Conservation (phyloP, 257 asterid species). For the Capsicum pubescens region DNA sequence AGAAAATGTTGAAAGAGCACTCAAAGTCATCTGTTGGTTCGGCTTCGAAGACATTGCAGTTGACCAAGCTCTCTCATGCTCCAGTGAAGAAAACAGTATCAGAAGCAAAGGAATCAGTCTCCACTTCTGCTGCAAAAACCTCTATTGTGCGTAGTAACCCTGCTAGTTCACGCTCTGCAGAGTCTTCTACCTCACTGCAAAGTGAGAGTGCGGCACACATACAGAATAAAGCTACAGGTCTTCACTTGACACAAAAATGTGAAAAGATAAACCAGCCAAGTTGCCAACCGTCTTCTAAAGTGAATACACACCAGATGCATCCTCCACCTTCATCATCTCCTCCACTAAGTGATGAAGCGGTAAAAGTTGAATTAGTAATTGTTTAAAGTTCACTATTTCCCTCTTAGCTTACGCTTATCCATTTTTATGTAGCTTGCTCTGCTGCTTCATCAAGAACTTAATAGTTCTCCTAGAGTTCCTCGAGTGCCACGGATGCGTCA, state of each 20-base stretch:
- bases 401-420: constrained; percentile 27
- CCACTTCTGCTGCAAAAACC: constrained; percentile 53
- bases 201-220: constrained; percentile 51
- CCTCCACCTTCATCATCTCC: constrained; percentile 67
- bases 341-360: constrained; percentile 95
- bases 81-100: constrained; percentile 59
- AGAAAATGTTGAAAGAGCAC: constrained; percentile 65
- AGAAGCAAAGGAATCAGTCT: constrained; percentile 56
- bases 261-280: constrained; percentile 66
- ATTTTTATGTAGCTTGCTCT: constrained; percentile 73
- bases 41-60: constrained; percentile 51
- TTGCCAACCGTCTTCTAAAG: constrained; percentile 61
- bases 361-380: constrained; percentile 38
- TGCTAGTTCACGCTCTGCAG: constrained; percentile 48
- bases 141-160: constrained; percentile 44
- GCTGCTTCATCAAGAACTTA: constrained; percentile 94
- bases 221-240: constrained; percentile 54
- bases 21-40: constrained; percentile 51
- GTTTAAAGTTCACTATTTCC: constrained; percentile 7
- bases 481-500: constrained; percentile 96
- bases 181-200: constrained; percentile 52
- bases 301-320: constrained; percentile 52
- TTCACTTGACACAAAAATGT: constrained; percentile 55
- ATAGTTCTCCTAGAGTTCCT: constrained; percentile 98
- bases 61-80: constrained; percentile 54